Conservation (phyloP, 768 basidiomycete genomes). For the Naganishia antarctica region DNA sequence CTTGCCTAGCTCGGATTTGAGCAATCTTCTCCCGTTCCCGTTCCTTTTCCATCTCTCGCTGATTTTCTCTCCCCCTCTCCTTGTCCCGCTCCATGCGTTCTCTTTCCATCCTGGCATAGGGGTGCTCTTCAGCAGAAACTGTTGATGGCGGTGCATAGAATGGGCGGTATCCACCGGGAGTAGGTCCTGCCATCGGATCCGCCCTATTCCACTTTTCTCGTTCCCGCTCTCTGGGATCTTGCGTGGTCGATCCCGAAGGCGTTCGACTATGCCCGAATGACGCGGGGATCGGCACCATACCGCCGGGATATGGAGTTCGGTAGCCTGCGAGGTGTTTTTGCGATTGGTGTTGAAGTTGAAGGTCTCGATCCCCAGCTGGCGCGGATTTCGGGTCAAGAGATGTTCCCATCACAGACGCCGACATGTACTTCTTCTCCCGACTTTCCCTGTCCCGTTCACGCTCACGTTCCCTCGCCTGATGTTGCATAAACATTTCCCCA, state of each 20-base stretch:
- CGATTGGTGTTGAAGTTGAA: not conserved
- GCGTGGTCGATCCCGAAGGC: not conserved
- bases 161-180: not conserved
- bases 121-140: not conserved
- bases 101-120: not conserved
- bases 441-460: slow-evolving; percentile 15
- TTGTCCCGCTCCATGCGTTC: slow-evolving; percentile 9
- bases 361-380: not conserved
- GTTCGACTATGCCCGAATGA: not conserved
- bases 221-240: not conserved
- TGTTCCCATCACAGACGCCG: slow-evolving; percentile 3
- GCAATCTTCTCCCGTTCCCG: slow-evolving; percentile 13
- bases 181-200: not conserved
- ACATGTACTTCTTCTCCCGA: slow-evolving; percentile 1
- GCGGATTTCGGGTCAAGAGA: not conserved
- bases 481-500: not conserved
- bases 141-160: not conserved
- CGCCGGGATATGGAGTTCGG: not conserved
- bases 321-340: slow-evolving; percentile 12
- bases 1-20: slow-evolving; percentile 7
- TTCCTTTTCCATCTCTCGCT: slow-evolving; percentile 24
- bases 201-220: slow-evolving; percentile 1
- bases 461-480: slow-evolving; percentile 6
- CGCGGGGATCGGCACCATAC: too few relatives aligned
- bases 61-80: slow-evolving; percentile 18